phyloP scores from a whole-genome alignment of 2,329 filamentous ascomycete genomes.

The Cercospora zeae-maydis region DNA sequence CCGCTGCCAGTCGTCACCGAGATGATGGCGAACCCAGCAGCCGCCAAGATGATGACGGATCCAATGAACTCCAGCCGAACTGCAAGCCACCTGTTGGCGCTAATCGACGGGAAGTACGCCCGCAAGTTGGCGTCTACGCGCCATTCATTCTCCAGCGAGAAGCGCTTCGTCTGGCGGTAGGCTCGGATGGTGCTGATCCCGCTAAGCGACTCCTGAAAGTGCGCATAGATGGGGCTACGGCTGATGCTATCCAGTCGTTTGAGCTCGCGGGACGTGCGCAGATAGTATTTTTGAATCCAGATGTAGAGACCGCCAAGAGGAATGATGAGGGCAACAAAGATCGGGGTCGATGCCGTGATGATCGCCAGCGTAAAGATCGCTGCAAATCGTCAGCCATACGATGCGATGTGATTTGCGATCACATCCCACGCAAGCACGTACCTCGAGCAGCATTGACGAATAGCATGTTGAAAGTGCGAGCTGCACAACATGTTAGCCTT shows the following conservation, averaged over 20 bases:
- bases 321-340: conserved; percentile 75
- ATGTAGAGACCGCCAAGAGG: conserved; percentile 79
- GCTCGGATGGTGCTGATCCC: conserved; percentile 94
- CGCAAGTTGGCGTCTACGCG: conserved; percentile 90
- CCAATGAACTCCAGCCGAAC: conserved; percentile 94
- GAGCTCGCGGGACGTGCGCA: conserved; percentile 90
- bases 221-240: conserved; percentile 92
- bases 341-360: conserved; percentile 76
- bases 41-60: conserved; percentile 83
- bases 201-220: conserved; percentile 95
- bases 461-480: conserved; percentile 90
- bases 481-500: conserved; percentile 8
- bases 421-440: conserved; percentile 33
- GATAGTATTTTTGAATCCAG: conserved; percentile 94
- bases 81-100: conserved; percentile 84
- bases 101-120: conserved; percentile 94
- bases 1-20: conserved; percentile 66
- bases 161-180: conserved; percentile 82
- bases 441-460: conserved; percentile 50
- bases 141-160: conserved; percentile 94
- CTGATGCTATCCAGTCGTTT: conserved; percentile 95
- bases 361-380: conserved; percentile 77
- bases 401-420: neutral
- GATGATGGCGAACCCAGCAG: conserved; percentile 77
- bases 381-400: conserved; percentile 27